Evolutionary conservation across 2,329 filamentous ascomycete genomes (phyloP), one percentile per base, ranked within the genome.

Genomic region (Lasiodiplodia hormozganensis): DNA sequence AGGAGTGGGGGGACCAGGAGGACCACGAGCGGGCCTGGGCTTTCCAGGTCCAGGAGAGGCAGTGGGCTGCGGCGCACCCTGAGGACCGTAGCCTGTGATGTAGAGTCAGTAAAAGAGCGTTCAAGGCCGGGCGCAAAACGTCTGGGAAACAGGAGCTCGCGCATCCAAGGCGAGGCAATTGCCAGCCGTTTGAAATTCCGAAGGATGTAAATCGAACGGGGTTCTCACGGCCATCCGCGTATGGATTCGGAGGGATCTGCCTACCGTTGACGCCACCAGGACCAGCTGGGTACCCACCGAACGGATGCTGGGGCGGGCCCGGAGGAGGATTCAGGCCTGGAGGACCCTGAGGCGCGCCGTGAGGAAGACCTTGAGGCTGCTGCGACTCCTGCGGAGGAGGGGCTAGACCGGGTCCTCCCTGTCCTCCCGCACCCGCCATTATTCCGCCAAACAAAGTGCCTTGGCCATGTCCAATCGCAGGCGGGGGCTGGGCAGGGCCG

Each of bases 371-470:
- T 75, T 85, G 86, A 71, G 86, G 85, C 77, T 86, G 87, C 72
- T 84, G 84, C 74, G 87, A 85, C 74, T 88, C 85, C 80, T 89
- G 88, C 70, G 85, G 85, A 71, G 92, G 92, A 72, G 83, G 83
- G 2, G 94, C 94, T 73, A 97, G 90, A 70, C 92, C 93, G 71
- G 93, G 92, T 70, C 92, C 93, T 74, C 90, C 60, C 92, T 95
- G 93, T 75, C 90, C 92, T 71, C 87, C 89, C 80, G 90, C 89
- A 72, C 95, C 95, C 68, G 94, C 89, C 93, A 99, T 98, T 77
- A 98, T 97, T 68, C 93, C 94, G 73, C 93, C 94, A 77, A 99
- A 98, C 51, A 98, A 86, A 76, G 96, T 96, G 78, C 92, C 95
- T 68, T 89, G 89, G 31, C 95, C 94, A 76, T 96, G 92, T 34